Conservation (phyloP, 306 rosid species). For the Castanea mollissima region DNA sequence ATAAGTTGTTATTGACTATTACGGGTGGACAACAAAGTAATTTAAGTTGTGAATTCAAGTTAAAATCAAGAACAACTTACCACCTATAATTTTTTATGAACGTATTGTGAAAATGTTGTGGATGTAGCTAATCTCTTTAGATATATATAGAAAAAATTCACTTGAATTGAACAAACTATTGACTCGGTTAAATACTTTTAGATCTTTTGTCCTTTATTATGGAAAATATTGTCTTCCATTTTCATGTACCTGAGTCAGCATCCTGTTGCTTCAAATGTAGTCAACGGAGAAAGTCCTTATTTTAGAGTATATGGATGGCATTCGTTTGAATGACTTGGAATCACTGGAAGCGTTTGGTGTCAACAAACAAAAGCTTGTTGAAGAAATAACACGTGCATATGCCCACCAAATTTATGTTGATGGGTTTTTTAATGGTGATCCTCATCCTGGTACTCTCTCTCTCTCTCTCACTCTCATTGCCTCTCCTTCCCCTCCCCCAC, state of each 20-base stretch:
- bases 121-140: background rate
- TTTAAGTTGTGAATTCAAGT: no score
- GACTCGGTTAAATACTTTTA: background rate
- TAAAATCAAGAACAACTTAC: no score
- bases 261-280: constrained; percentile 50
- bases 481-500: no score
- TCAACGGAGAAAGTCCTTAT: constrained; percentile 83
- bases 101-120: background rate
- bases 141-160: background rate
- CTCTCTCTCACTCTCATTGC: background rate
- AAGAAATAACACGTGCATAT: constrained; percentile 97
- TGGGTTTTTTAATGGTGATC: constrained; percentile 98
- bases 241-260: constrained; percentile 9
- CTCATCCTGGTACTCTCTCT: constrained; percentile 79
- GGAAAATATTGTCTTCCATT: constrained; percentile 6
- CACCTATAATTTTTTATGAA: background rate
- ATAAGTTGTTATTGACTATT: no score
- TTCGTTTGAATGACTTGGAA: constrained; percentile 84
- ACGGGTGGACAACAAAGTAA: no score
- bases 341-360: constrained; percentile 73
- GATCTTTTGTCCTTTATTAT: background rate
- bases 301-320: constrained; percentile 97
- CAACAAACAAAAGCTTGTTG: constrained; percentile 75
- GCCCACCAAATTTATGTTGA: constrained; percentile 97
- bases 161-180: background rate